Base-by-base conservation (phyloP, 805 yeast genomes). In the Komagataella ulmi region DNA sequence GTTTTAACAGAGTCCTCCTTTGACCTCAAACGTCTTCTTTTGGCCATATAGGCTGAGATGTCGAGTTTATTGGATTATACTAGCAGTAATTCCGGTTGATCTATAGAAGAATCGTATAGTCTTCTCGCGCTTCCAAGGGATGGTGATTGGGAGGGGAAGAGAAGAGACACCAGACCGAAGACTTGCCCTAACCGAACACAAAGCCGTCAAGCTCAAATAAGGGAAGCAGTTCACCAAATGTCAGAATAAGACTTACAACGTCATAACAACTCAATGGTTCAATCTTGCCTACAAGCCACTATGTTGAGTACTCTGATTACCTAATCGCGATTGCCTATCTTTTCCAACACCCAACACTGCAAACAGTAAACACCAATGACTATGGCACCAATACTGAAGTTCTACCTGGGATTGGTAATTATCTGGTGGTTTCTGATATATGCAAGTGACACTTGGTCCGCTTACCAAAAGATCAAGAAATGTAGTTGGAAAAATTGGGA, bases 401-500 rank as follows among this genome's bases (percentile, higher is more conserved):
- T 30, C 40, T 30, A 30, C 40, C 40, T 30, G 40, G 40, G n/a
- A 14, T 8, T 30, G 10, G 55, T 64, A 6, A 8, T 67, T 0
- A 17, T 69, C 1, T 80, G 86, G 83, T 45, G 71, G 1, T 45
- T 66, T 1, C 52, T 73, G 17, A 65, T 81, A 8, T 74, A 74
- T 74, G 72, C 54, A 90, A 85, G 59, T 65, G 85, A 53, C 59
- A 69, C 3, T 71, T 68, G 7, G 81, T 81, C 1, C 14, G 40
- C 40, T 14, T 66, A 63, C 50, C 57, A 65, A 17, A 72, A 77
- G 0, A 65, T 83, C 17, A 56, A 61, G 6, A 54, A 61, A 24
- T 84, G 89, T 59, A 57, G 65, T 4, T 89, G 96, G 96, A 59
- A 65, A 2, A 63, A 62, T 0, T 85, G 91, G 90, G 88, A 83